Evolutionary conservation across 768 basidiomycete genomes (phyloP), one percentile per base, ranked within the genome.

Genomic region (Phaeotremella fagi): DNA sequence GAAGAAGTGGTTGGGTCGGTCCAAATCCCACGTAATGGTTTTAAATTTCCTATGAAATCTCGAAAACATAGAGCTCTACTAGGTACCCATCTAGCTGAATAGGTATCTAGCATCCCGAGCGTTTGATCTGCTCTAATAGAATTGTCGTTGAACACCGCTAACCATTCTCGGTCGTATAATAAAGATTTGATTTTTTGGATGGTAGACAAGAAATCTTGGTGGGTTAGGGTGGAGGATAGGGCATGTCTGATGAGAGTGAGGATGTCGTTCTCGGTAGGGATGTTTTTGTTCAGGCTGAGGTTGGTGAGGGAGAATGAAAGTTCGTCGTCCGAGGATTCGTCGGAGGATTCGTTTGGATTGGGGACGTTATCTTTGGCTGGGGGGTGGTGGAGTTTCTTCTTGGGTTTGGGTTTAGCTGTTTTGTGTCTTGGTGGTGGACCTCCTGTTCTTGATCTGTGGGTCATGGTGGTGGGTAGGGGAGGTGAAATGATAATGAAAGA

Each of bases 81-180:
- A 9, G 73, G 73, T 3, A 74, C 73, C 73, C 73, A 74, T 59
- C 71, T 49, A 14, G 67, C 69, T 2, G 67, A 64, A 64, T 74
- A 74, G 14, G 59, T 56, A 28, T 69, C 66, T 23, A 74, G 44
- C 31, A 69, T 41, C 7, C 18, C 9, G 6, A 41, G 45, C 25
- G 23, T 44, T 46, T 60, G 54, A 26, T 59, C 31, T 33, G 44
- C 54, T 29, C 12, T 7, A 7, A 20, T 12, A 20, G 38, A 18
- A 12, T 12, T 14, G 22, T 41, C 38, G n/a, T n/a, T n/a, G 52
- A 74, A 74, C 4, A 72, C 71, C 43, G 69, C 64, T 36, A 74
- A 60, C 64, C 71, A 74, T 48, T 63, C 58, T 42, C 65, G 58
- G n/a, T 74, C 68, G 45, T 66, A 71, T 38, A 74, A 53, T 16